Evolutionary conservation across 2,329 filamentous ascomycete genomes (phyloP), one percentile per base, ranked within the genome.

Genomic region (Penicillium sp.): DNA sequence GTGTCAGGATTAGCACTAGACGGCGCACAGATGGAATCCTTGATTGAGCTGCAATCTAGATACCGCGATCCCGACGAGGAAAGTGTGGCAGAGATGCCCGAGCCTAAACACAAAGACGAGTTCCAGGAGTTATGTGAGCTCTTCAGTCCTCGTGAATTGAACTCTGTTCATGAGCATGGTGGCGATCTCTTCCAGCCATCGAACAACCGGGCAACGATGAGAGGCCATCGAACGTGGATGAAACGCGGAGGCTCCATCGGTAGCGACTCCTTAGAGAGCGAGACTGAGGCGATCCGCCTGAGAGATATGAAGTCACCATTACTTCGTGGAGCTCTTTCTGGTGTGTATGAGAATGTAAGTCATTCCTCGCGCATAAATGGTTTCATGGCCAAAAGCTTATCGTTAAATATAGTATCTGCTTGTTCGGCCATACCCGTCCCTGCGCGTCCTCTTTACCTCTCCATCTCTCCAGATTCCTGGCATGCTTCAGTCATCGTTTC

Each of bases 401-500:
- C 57, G 45, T 50, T 22, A 21, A 6, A 3, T 11, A 16, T 46
- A 77, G 74, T 77, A 77, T 56, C 69, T 77, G 7, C 72, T 77
- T 3, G 70, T 77, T 49, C 69, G 87, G 4, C 88, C 88, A 0
- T 84, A 84, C 61, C 87, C 88, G 1, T 86, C 80, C 35, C 77
- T 90, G 0, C 82, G 84, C 1, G 85, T 90, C 51, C 80, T 90
- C 1, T 90, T 90, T 68, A 87, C 87, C 3, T 88, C 86, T 1
- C 87, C 87, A 0, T 83, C 84, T 1, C 80, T 90, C 27, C 83
- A 87, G 3, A 82, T 89, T 0, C 87, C 87, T 0, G 87, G 87
- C 0, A 87, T 90, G 49, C 75, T 90, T 0, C 86, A 88, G 66
- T 84, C 82, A 3, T 81, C 79, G 1, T 82, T 77, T 63, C 61